Conservation (phyloP, 2,329 filamentous ascomycete species). For the Aspergillus persii region DNA sequence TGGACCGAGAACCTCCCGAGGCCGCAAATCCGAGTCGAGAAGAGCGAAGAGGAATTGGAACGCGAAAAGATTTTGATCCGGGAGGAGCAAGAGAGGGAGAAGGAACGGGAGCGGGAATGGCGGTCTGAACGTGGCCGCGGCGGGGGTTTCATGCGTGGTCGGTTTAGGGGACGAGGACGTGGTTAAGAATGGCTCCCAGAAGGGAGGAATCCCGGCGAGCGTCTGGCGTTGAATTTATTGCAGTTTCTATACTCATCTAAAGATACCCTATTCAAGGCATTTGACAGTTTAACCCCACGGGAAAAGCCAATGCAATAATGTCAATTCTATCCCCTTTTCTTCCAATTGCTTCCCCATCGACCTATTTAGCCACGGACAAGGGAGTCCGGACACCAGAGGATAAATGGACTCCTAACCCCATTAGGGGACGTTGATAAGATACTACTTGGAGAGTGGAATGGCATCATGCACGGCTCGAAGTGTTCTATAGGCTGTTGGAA, state of each 20-base stretch:
- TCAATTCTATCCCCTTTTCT: constrained; percentile 5
- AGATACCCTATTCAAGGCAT: background rate
- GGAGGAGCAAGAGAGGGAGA: constrained; percentile 58
- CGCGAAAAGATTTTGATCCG: constrained; percentile 54
- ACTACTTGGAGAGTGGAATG: background rate
- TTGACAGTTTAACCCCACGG: background rate
- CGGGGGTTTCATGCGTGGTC: constrained; percentile 44
- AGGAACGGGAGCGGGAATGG: constrained; percentile 55
- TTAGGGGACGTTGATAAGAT: background rate
- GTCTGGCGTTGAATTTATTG: background rate
- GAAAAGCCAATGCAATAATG: background rate
- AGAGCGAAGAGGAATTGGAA: constrained; percentile 69
- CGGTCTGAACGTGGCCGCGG: constrained; percentile 52
- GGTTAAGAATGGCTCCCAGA: constrained; percentile 21
- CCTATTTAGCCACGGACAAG: background rate
- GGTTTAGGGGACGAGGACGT: constrained; percentile 48
- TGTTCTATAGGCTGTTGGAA: background rate
- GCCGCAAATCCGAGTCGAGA: constrained; percentile 63
- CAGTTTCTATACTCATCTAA: background rate
- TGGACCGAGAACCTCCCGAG: constrained; percentile 67
- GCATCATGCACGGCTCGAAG: background rate
- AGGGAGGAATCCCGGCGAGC: background rate
- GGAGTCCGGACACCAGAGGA: background rate
- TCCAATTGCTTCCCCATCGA: background rate
- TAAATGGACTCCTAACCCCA: background rate